Conservation (phyloP, 1,284 basidiomycete species). For the Papiliotrema laurentii region DNA sequence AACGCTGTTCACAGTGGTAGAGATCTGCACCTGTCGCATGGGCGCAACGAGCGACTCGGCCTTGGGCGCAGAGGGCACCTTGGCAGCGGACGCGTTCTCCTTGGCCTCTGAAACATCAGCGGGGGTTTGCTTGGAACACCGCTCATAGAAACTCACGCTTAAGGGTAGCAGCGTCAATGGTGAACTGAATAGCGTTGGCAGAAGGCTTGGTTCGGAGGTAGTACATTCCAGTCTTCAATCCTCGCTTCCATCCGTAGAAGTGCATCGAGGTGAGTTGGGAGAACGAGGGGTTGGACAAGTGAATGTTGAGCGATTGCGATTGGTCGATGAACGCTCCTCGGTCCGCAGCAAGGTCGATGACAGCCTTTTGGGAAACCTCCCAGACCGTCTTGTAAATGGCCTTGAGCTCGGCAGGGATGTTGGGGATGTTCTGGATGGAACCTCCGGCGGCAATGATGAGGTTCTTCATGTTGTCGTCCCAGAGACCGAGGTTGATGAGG, state of each 20-base stretch:
- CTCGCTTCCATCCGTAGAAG: constrained; percentile 99
- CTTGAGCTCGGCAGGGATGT: constrained; percentile 84
- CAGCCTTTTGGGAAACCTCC: constrained; percentile 99
- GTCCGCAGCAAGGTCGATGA: constrained; percentile 96
- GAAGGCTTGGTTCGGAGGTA: constrained; percentile 94
- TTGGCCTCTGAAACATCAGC: constrained; percentile 18
- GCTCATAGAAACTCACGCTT: constrained; percentile 52
- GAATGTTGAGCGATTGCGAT: constrained; percentile 79
- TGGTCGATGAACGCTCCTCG: constrained; percentile 99
- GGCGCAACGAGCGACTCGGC: constrained; percentile 30
- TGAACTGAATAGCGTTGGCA: constrained; percentile 96
- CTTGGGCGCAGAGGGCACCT: constrained; percentile 12
- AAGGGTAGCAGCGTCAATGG: constrained; percentile 76
- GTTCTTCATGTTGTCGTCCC: constrained; percentile 99
- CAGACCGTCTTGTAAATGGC: constrained; percentile 61
- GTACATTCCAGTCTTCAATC: constrained; percentile 94
- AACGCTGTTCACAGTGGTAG: constrained; percentile 25
- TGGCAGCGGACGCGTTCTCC: constrained; percentile 20
- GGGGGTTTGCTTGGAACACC: background rate
- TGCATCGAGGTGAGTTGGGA: constrained; percentile 98
- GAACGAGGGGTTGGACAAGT: constrained; percentile 83
- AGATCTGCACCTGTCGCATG: constrained; percentile 40
- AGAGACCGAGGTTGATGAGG: constrained; percentile 89
- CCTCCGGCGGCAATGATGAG: constrained; percentile 97
- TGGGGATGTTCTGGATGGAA: constrained; percentile 85